phyloP scores from a whole-genome alignment of 1,139 yeast genomes.

The Pichia kudriavzevii region DNA sequence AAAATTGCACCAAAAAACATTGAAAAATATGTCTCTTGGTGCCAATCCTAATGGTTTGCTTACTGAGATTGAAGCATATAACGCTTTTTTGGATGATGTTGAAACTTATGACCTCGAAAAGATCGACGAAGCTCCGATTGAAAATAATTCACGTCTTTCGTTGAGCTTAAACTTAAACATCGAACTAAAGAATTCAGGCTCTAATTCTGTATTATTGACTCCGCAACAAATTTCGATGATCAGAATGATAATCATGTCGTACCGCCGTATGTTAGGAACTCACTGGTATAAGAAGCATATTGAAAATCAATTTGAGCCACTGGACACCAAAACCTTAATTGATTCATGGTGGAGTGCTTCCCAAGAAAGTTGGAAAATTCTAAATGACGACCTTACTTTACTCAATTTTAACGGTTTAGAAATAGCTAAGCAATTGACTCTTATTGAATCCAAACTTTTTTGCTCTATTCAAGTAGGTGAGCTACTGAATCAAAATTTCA shows the following conservation, averaged over 20 bases:
- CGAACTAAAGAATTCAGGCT: conserved; percentile 22
- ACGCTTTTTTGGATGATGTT: conserved; percentile 28
- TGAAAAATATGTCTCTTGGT: conserved; percentile 23
- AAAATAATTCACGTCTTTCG: conserved; percentile 18
- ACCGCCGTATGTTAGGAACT: conserved; percentile 42
- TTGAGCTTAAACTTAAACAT: conserved; percentile 21
- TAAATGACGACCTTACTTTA: conserved; percentile 37
- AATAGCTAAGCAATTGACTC: conserved; percentile 76
- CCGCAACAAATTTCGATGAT: conserved; percentile 36
- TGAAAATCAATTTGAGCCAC: conserved; percentile 15
- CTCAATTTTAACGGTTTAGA: conserved; percentile 73
- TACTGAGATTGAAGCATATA: conserved; percentile 25
- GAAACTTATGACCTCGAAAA: conserved; percentile 46
- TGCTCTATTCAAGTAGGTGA: conserved; percentile 64
- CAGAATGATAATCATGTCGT: conserved; percentile 40
- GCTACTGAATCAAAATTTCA: conserved; percentile 63
- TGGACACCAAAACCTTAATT: conserved; percentile 28
- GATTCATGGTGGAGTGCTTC: conserved; percentile 33
- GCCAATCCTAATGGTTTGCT: conserved; percentile 16
- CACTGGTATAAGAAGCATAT: conserved; percentile 33
- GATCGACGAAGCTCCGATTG: conserved; percentile 27
- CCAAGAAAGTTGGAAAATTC: conserved; percentile 29
- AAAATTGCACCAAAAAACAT: conserved; percentile 24
- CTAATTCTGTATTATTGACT: conserved; percentile 25
- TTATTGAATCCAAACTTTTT: conserved; percentile 70